These are phyloP conservation scores for Daldinia decipiens DNA, from an alignment of 495 filamentous ascomycete genomes.

Conservation along the genomic window DNA sequence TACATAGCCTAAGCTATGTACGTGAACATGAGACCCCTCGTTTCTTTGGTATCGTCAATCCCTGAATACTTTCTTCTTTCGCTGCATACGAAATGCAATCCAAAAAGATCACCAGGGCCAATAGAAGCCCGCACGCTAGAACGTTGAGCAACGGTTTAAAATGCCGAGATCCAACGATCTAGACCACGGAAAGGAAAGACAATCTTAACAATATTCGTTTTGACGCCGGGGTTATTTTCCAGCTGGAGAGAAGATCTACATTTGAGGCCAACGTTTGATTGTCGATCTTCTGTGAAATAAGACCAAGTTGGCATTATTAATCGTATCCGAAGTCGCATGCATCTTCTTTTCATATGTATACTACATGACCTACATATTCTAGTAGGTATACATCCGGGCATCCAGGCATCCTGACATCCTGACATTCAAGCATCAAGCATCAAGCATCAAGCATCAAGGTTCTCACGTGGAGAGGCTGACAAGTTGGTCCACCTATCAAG, in stretches of 20 bases:
- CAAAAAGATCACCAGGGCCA: neutral
- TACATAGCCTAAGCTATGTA: too few species aligned
- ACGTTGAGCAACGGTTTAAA: conserved; percentile 23
- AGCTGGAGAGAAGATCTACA: conserved; percentile 42
- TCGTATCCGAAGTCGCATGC: conserved; percentile 26
- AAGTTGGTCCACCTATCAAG: conserved; percentile 23
- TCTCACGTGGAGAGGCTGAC: conserved; percentile 42
- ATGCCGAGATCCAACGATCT: conserved; percentile 34
- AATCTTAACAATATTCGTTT: conserved; percentile 3
- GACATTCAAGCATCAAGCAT: too few species aligned
- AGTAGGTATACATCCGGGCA: too few species aligned
- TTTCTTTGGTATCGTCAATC: neutral
- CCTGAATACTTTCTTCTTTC: neutral
- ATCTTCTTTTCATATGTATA: conserved; percentile 11
- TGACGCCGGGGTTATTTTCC: conserved; percentile 35
- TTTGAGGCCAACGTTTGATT: conserved; percentile 32
- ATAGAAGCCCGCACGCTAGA: neutral
- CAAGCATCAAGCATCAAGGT: neutral
- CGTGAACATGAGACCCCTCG: neutral
- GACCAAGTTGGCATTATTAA: conserved; percentile 30
- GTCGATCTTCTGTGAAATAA: conserved; percentile 38
- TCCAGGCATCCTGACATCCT: too few species aligned
- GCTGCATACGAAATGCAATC: neutral
- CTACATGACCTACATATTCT: too few species aligned
- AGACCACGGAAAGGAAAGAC: conserved; percentile 20